phyloP scores from a whole-genome alignment of 192 early-diverging fungal species.

The Backusella tarrabulga region DNA sequence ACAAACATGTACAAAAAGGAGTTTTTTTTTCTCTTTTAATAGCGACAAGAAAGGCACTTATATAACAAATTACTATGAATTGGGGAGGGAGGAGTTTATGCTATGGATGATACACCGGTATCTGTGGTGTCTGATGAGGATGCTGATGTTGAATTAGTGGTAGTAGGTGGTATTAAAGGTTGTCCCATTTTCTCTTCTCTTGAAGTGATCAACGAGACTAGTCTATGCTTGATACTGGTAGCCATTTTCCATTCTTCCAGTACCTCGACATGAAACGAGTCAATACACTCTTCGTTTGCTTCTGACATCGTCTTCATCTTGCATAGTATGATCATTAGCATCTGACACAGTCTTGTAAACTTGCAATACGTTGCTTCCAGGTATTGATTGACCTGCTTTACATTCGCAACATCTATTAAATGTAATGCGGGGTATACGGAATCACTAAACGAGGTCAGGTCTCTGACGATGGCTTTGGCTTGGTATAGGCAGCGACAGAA shows the following conservation, averaged over 20 bases:
- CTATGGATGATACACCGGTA: neutral
- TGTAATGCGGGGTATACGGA: conserved; percentile 13
- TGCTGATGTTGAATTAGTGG: neutral
- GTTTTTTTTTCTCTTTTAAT: no score
- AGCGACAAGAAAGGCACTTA: neutral
- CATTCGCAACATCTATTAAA: neutral
- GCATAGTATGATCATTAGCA: conserved; percentile 19
- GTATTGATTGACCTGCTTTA: conserved; percentile 21
- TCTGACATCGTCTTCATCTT: conserved; percentile 12
- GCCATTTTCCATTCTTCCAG: conserved; percentile 21
- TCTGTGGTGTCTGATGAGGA: neutral
- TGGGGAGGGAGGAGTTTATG: neutral
- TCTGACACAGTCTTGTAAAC: conserved; percentile 25
- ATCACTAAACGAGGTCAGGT: conserved; percentile 18
- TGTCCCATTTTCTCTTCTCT: neutral
- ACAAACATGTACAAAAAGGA: no score
- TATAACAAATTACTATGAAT: neutral
- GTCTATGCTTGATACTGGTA: conserved; percentile 18
- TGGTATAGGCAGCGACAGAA: conserved; percentile 29
- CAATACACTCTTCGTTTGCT: conserved; percentile 20
- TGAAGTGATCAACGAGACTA: neutral
- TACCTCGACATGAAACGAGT: conserved; percentile 23
- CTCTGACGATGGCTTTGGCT: conserved; percentile 28
- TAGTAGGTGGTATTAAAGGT: neutral
- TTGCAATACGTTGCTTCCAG: conserved; percentile 23